Percentiles rank a stretch among this genome's conserved stretches.
phyloP scores from a whole-genome alignment of 371 early-diverging fungal genomes.

The Apophysomyces elegans region DNA sequence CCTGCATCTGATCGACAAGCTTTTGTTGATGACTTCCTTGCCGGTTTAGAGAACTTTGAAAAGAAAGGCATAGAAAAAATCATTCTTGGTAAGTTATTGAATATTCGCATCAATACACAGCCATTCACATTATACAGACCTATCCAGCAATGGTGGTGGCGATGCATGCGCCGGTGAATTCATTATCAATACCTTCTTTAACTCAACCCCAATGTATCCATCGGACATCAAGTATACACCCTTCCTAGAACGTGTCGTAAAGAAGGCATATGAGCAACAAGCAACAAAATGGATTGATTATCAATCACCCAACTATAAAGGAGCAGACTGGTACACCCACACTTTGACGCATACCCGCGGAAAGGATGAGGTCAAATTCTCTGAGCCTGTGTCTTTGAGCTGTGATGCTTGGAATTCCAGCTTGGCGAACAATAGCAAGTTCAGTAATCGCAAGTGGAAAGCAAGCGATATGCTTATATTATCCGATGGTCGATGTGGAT shows the following conservation, averaged over 20 bases:
- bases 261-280: constrained; percentile 39
- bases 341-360: constrained; percentile 43
- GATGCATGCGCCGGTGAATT: constrained; percentile 60
- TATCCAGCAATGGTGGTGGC: constrained; percentile 55
- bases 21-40: constrained; percentile 40
- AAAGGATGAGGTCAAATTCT: constrained; percentile 36
- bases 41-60: constrained; percentile 43
- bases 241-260: constrained; percentile 48
- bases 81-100: constrained; percentile 31
- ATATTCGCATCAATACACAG: background rate
- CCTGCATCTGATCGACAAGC: constrained; percentile 37
- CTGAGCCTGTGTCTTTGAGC: constrained; percentile 42
- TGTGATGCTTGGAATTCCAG: constrained; percentile 29
- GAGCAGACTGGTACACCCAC: constrained; percentile 41
- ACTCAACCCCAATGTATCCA: constrained; percentile 47
- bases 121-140: constrained; percentile 19
- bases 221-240: constrained; percentile 53
- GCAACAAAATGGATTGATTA: constrained; percentile 54
- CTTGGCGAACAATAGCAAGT: constrained; percentile 20
- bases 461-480: constrained; percentile 43
- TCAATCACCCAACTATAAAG: constrained; percentile 21
- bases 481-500: constrained; percentile 57
- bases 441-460: constrained; percentile 41
- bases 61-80: constrained; percentile 47
- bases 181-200: constrained; percentile 49